Conservation (phyloP, 2,329 filamentous ascomycete species). For the Aspergillus brunneoviolaceus region DNA sequence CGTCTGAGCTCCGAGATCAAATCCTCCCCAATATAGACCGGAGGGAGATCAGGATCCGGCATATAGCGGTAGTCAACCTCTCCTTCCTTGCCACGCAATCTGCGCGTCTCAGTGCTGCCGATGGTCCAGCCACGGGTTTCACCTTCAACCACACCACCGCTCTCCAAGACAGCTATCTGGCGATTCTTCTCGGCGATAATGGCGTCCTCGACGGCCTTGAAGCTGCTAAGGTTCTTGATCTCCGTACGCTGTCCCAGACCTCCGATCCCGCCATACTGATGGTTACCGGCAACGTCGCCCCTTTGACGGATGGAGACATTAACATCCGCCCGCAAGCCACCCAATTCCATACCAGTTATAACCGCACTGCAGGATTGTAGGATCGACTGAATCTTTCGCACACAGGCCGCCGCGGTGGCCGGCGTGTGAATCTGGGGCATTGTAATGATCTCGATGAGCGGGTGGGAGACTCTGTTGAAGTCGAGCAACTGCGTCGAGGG, state of each 20-base stretch:
- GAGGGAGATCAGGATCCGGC: conserved; percentile 88
- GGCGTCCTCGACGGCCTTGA: conserved; percentile 93
- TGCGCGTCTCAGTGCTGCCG: conserved; percentile 75
- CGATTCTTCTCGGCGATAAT: conserved; percentile 87
- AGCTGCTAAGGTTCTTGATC: conserved; percentile 94
- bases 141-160: conserved; percentile 71
- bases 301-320: conserved; percentile 82
- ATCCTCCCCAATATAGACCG: conserved; percentile 70
- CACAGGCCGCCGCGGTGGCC: conserved; percentile 80
- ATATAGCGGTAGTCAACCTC: conserved; percentile 98
- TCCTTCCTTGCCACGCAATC: conserved; percentile 87
- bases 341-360: conserved; percentile 87
- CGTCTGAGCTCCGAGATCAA: conserved; percentile 64
- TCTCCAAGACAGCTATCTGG: conserved; percentile 77
- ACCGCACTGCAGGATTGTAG: conserved; percentile 80
- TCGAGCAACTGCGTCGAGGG: conserved; percentile 76
- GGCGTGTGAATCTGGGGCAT: conserved; percentile 84
- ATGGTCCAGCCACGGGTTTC: conserved; percentile 94
- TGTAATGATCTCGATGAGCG: conserved; percentile 93
- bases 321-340: conserved; percentile 87
- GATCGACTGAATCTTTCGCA: conserved; percentile 82
- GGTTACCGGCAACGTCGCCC: conserved; percentile 43
- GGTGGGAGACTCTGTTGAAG: conserved; percentile 88
- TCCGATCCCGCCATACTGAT: conserved; percentile 57
- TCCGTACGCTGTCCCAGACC: conserved; percentile 84